Evolutionary conservation across 306 rosid genomes (phyloP), one percentile per base, ranked within the genome.

Genomic region (Neltuma alba): DNA sequence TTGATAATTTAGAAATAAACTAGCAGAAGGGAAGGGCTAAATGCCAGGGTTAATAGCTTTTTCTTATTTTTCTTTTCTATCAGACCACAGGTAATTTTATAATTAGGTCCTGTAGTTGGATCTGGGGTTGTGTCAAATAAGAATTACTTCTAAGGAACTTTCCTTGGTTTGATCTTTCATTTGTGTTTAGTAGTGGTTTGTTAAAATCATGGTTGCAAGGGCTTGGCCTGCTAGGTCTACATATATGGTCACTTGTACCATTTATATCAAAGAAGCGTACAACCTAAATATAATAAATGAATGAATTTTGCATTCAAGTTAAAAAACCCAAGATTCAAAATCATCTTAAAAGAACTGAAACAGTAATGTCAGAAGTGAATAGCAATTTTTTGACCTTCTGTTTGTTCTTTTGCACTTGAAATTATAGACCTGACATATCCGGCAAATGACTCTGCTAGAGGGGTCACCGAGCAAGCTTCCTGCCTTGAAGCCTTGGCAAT

Each of bases 401-500:
- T 58, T 33, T 87, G 79, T 74, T 80, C 85, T 70, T 86, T 81
- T n/a, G 79, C 84, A 60, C 82, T 82, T 63, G 89, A 83, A 45
- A 88, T 81, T 50, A 75, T 58, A 72, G 95, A 85, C 72, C 82
- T 82, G 81, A 89, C 95, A 83, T 92, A 82, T 72, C 58, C 30
- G 79, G 83, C 62, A 69, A 85, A 87, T 25, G 91, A 91, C 89
- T 91, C 90, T 44, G 97, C 92, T 84, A 85, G 91, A 42, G 81
- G 75, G 25, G 84, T 88, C 80, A 95, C 83, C n/a, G 78, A 84
- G 82, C 75, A 76, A 67, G 97, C 94, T 86, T 95, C 99, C 7
- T 77, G 88, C 82, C 90, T 95, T 47, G 94, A 87, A 65, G 94
- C 92, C 89, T 87, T 91, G 70, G 83, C 77, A 76, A 95, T 90